Percentiles rank a stretch among this genome's conserved stretches.
Conservation (phyloP, 2,329 filamentous ascomycete species). For the Colletotrichum brevisporum region DNA sequence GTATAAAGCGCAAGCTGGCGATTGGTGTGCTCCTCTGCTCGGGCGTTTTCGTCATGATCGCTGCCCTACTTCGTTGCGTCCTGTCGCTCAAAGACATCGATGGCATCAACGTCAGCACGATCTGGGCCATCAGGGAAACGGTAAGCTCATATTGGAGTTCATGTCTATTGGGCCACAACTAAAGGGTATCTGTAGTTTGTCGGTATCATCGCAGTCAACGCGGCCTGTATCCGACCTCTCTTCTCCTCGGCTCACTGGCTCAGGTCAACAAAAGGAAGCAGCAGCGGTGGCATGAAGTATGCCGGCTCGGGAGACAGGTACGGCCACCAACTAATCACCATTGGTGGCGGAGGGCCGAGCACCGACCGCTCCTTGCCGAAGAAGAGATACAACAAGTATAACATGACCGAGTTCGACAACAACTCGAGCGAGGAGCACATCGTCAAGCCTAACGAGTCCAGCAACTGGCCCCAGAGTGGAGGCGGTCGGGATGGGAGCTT, state of each 20-base stretch:
- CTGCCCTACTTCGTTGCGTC: slow-evolving; percentile 57
- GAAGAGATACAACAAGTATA: slow-evolving; percentile 32
- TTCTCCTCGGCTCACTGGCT: slow-evolving; percentile 53
- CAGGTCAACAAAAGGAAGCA: slow-evolving; percentile 50
- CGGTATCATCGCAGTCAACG: slow-evolving; percentile 58
- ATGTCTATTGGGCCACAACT: background rate
- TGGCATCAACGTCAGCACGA: slow-evolving; percentile 55
- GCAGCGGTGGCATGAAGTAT: slow-evolving; percentile 43
- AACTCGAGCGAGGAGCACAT: slow-evolving; percentile 52
- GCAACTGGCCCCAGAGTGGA: background rate
- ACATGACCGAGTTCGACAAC: slow-evolving; percentile 45
- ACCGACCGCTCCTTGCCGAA: slow-evolving; percentile 28
- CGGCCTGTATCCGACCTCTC: slow-evolving; percentile 57
- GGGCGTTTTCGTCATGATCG: slow-evolving; percentile 59
- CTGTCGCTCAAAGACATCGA: slow-evolving; percentile 53
- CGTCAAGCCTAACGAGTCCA: slow-evolving; percentile 42
- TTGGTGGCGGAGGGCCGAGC: slow-evolving; percentile 44
- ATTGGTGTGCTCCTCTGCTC: slow-evolving; percentile 57
- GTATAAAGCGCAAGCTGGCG: slow-evolving; percentile 53
- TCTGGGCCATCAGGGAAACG: slow-evolving; percentile 60
- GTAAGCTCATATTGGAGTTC: slow-evolving; percentile 41
- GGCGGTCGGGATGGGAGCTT: background rate
- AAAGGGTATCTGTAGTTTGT: slow-evolving; percentile 51
- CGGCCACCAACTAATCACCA: slow-evolving; percentile 45
- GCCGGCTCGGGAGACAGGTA: slow-evolving; percentile 45